Evolutionary conservation across 768 basidiomycete genomes (phyloP), one percentile per base, ranked within the genome.

Genomic region (Leucosporidium scottii): DNA sequence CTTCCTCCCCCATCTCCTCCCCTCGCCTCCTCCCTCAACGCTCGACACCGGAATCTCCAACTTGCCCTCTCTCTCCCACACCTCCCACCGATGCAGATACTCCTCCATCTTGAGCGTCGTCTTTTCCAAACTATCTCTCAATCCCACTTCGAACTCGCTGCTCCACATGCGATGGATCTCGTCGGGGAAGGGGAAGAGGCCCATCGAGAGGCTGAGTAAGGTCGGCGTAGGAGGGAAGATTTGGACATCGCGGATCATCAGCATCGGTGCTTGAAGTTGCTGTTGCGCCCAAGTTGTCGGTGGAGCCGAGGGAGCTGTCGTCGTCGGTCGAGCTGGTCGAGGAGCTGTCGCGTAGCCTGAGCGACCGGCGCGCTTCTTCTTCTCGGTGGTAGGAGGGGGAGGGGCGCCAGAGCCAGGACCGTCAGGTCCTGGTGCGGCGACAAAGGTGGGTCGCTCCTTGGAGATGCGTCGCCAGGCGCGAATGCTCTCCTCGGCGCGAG

Each of bases 201-300:
- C 72, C 47, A 61, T 59, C 12, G 60, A 68, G 49, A 72, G 65
- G 6, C 65, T 50, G 4, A 15, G 13, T 36, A 73, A 61, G 4
- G 55, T 0, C 0, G 69, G 58, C 20, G 66, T 54, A 1, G 73
- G 63, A 7, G 74, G 71, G 27, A 75, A 50, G 49, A 72, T 51
- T n/a, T 69, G n/a, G 27, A 73, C 60, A 27, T 72, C 70, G n/a
- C 54, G 62, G 17, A 73, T 71, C 51, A 73, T 53, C 0, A 64
- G 51, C 39, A 23, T 55, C 59, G 53, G 59, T 27, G 15, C 21
- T 58, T 50, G 49, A 18, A 18, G 39, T 59, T 62, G 23, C 28
- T 59, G 31, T 25, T 8, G 44, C 1, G 28, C 21, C 25, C 39
- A 49, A 7, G 31, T 21, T 0, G 23, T 12, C 2, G 54, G n/a